Evolutionary conservation across 106 monocot genomes (phyloP).

Genomic region (Phalaenopsis equestris): DNA sequence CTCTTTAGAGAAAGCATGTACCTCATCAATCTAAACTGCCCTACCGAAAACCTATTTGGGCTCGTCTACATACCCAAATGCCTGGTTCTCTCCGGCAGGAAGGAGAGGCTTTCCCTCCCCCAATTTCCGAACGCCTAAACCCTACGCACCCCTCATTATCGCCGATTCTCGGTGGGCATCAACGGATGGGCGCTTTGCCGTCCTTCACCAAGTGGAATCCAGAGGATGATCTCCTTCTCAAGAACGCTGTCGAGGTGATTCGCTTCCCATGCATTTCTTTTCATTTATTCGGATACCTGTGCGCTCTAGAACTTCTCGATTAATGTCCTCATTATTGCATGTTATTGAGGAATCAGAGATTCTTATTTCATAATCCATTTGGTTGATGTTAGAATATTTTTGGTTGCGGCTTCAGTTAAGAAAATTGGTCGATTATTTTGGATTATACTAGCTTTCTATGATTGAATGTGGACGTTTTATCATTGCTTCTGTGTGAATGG

Average conservation of each 20-base stretch:
- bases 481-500: background rate
- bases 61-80: no score
- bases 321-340: background rate
- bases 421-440: background rate
- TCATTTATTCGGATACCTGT: background rate
- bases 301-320: background rate
- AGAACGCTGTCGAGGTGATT: constrained; percentile 79
- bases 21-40: no score
- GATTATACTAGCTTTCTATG: background rate
- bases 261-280: background rate
- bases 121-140: background rate
- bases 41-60: no score
- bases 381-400: background rate
- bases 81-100: no score
- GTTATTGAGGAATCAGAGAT: background rate
- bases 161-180: background rate
- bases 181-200: constrained; percentile 41
- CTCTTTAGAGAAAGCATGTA: no score
- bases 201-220: constrained; percentile 43
- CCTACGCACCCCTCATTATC: background rate
- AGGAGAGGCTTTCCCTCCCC: background rate
- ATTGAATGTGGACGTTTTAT: background rate
- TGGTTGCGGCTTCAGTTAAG: background rate
- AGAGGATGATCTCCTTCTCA: constrained; percentile 79
- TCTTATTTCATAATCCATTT: background rate